These are phyloP conservation scores for Phytophthora foliorum DNA, from an alignment of 352 stramenopile genomes.

Conservation along the genomic window DNA sequence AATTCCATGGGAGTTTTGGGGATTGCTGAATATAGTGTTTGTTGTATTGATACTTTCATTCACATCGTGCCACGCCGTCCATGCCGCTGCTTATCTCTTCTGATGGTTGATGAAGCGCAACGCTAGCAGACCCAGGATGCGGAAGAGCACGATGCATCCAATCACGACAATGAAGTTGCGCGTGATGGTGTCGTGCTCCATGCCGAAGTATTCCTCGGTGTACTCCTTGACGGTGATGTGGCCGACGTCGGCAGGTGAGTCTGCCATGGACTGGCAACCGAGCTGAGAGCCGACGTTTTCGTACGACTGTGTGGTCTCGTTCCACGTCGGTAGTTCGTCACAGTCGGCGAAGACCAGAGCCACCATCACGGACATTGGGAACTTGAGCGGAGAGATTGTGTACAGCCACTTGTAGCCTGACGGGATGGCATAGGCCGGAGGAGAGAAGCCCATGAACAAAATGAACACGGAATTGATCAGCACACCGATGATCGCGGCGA, in stretches of 20 bases:
- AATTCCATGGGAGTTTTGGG: no score
- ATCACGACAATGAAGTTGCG: slow-evolving; percentile 44
- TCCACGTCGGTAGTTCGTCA: slow-evolving; percentile 30
- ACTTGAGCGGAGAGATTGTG: slow-evolving; percentile 30
- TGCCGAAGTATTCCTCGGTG: slow-evolving; percentile 31
- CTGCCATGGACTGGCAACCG: slow-evolving; percentile 27
- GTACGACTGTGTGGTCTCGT: slow-evolving; percentile 27
- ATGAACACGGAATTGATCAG: slow-evolving; percentile 59
- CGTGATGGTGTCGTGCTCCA: slow-evolving; percentile 25
- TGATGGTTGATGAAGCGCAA: slow-evolving; percentile 43
- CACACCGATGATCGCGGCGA: slow-evolving; percentile 51
- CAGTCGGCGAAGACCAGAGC: slow-evolving; percentile 41
- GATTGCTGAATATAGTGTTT: no score
- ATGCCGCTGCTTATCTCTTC: slow-evolving; percentile 39
- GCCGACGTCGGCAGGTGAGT: slow-evolving; percentile 15
- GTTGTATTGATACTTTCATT: no score
- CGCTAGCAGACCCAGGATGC: slow-evolving; percentile 36
- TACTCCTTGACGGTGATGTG: slow-evolving; percentile 39
- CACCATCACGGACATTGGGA: slow-evolving; percentile 22
- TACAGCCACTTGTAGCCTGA: slow-evolving; percentile 38
- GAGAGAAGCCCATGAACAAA: slow-evolving; percentile 69
- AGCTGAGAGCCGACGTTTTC: slow-evolving; percentile 25
- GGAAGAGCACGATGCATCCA: slow-evolving; percentile 40
- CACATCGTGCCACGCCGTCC: background rate
- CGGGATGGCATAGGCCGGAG: slow-evolving; percentile 42